phyloP scores from a whole-genome alignment of 2,329 filamentous ascomycete species.

The Penicillium psychrosexuale region DNA sequence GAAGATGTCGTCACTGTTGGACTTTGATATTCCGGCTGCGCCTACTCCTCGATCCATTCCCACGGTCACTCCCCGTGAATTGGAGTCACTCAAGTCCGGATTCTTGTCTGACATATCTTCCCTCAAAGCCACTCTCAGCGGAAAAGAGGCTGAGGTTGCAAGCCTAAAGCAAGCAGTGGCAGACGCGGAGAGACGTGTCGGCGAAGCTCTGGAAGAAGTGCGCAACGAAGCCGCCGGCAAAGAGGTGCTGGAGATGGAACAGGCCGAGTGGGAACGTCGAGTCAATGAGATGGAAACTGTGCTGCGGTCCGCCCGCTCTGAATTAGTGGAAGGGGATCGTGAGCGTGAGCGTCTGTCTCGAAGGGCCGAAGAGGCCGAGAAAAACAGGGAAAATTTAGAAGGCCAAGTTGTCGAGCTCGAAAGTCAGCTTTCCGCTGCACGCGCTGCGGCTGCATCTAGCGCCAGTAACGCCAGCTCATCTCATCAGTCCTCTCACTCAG shows the following conservation, averaged over 20 bases:
- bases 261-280: conserved; percentile 77
- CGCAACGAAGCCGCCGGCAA: conserved; percentile 70
- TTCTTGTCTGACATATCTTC: conserved; percentile 92
- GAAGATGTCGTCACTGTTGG: conserved; percentile 66
- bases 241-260: conserved; percentile 71
- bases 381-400: conserved; percentile 48
- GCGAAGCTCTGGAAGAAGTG: conserved; percentile 77
- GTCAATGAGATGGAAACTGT: conserved; percentile 82
- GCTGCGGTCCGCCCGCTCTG: conserved; percentile 73
- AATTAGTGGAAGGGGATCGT: conserved; percentile 73
- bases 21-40: conserved; percentile 90
- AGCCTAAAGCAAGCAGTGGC: conserved; percentile 82
- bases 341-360: conserved; percentile 76
- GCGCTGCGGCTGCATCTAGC: conserved; percentile 28
- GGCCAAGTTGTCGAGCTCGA: conserved; percentile 47
- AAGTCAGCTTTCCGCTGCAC: conserved; percentile 45
- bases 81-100: conserved; percentile 86
- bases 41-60: conserved; percentile 90
- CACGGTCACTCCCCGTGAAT: conserved; percentile 83
- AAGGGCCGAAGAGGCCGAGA: conserved; percentile 73
- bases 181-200: conserved; percentile 89
- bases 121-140: conserved; percentile 85
- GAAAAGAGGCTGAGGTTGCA: conserved; percentile 86
- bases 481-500: conserved; percentile 38
- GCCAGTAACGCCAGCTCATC: conserved; percentile 32